phyloP scores from a whole-genome alignment of 2,329 filamentous ascomycete genomes.

The Pestalotiopsis sp. region DNA sequence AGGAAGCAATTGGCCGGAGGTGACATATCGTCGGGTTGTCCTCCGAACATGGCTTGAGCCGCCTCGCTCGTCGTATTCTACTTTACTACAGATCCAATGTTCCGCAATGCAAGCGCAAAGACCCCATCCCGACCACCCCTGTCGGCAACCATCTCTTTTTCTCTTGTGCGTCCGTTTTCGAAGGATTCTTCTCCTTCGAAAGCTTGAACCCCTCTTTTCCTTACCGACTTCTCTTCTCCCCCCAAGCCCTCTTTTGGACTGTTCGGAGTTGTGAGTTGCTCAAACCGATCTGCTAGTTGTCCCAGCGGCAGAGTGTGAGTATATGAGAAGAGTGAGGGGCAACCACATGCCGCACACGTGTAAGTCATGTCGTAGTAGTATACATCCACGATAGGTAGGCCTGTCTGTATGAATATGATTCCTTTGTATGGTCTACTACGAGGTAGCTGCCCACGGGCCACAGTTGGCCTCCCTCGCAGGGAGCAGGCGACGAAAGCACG shows the following conservation, averaged over 20 bases:
- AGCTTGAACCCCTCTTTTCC: constrained; percentile 3
- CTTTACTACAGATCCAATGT: not conserved
- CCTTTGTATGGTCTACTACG: not conserved
- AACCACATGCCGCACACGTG: constrained; percentile 11
- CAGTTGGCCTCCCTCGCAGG: not conserved
- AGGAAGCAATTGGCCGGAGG: not conserved
- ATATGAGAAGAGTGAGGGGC: not conserved
- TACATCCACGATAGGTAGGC: no score
- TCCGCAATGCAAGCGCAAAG: constrained; percentile 1
- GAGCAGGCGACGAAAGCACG: not conserved
- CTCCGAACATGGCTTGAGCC: constrained; percentile 6
- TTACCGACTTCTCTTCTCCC: not conserved
- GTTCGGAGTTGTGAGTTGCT: not conserved
- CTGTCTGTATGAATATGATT: not conserved
- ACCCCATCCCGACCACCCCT: not conserved
- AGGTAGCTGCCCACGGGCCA: not conserved
- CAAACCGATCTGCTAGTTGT: not conserved
- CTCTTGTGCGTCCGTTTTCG: not conserved
- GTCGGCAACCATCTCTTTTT: not conserved
- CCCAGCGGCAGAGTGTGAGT: not conserved
- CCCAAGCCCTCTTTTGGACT: not conserved
- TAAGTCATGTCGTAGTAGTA: not conserved
- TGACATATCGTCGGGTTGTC: constrained; percentile 4
- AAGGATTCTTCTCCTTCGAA: constrained; percentile 5
- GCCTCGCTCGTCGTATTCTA: not conserved